Base-by-base conservation (phyloP, 202 grass and related monocot genomes). In the Alloteropsis angusta region DNA sequence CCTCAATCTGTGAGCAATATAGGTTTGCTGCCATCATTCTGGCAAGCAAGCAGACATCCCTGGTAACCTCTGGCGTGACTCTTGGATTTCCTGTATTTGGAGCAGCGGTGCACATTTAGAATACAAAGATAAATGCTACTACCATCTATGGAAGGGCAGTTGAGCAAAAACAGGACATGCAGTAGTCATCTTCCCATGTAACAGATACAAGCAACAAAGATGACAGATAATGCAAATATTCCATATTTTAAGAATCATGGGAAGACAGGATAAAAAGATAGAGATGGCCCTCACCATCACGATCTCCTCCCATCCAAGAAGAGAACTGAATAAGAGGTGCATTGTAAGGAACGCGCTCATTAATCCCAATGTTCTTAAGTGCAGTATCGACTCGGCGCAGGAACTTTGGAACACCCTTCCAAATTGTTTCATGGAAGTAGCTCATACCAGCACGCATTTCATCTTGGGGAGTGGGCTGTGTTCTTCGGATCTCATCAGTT, bases 381-480 rank as follows among this genome's bases (percentile, higher is more conserved):
- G 95, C 95, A 9, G 95, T 98, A 88, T 98, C 95, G 21, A 98
- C 87, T 26, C 92, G 84, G 22, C 95, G 91, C 58, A 98, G 82
- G 78, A 98, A 98, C 80, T 90, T 98, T 16, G 95, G 95, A 58
- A 98, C 87, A 72, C 95, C 95, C 75, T 98, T 98, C 91, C 91
- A 98, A 87, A 97, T 97, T 50, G 94, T 94, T 79, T 97, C 94
- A 60, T 97, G 94, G 70, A 97, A 97, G 69, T 97, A 94, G 83
- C 94, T 97, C 94, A 97, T 97, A 62, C 94, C 94, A 71, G 91
- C 94, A 49, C 91, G 87, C 91, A 90, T 98, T 90, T 97, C 95
- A 83, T 97, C 95, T 71, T 97, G 95, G 22, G 95, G 94, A 44
- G 95, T 90, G 1, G 95, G 91, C 61, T 90, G 91, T 3, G 85